Base-by-base conservation (phyloP, 345 rosid species). In the Hypericum androsaemum region DNA sequence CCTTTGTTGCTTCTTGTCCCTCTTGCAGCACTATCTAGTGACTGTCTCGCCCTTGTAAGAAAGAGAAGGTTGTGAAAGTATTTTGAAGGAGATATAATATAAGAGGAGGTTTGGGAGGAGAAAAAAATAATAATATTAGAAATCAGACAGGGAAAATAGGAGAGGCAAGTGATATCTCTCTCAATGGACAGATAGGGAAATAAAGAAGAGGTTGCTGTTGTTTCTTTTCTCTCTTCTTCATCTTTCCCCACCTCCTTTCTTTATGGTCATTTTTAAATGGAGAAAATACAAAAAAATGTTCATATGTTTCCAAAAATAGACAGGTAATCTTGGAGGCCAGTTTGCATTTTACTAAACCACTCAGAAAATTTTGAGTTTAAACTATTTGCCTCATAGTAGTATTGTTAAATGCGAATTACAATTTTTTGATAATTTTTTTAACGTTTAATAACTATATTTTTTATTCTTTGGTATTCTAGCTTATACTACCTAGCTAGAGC, bases 151-250 rank as follows among this genome's bases (percentile, higher is more conserved):
- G 12, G 7, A 40, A 7, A 37, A 13, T 5, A 28, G 11, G 9
- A 7, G 53, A n/a, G 54, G 44, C 38, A 22, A 22, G 32, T 62
- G 66, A 62, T 67, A 47, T 64, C 72, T 64, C 64, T 60, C 68
- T 72, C 70, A 41, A 11, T 9, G 5, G 10, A 15, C 11, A 16
- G 40, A 43, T 9, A 57, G 15, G 39, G 62, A 64, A 38, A 37
- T n/a, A 39, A 49, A 54, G 32, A 62, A 64, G 67, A 58, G 64
- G 84, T 78, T 72, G 67, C 76, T 80, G 35, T 82, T 78, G 51
- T 76, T 65, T 65, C 71, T 68, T 41, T 74, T 52, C 58, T 71
- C 57, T 57, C 62, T 65, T 64, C 72, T 63, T 60, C 65, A n/a
- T n/a, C n/a, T n/a, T 64, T 58, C 62, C 69, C 43, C 65, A 41